A percentile compares a stretch with the other conserved stretches of the same genome.
phyloP scores from a whole-genome alignment of 108 stramenopile species.

The Skeletonema tropicum region DNA sequence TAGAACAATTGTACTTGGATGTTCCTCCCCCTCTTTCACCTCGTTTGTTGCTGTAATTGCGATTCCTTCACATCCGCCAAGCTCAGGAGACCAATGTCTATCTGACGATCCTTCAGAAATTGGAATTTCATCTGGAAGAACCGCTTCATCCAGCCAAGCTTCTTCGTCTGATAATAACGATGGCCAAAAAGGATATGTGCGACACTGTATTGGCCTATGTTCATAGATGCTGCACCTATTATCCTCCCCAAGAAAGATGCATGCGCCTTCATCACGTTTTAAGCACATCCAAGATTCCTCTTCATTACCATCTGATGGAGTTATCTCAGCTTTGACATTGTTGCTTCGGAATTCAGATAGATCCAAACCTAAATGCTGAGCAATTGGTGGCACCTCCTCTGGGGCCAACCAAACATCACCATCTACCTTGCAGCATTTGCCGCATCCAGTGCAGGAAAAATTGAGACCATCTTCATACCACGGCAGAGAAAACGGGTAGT shows the following conservation, averaged over 20 bases:
- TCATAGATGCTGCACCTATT: conserved; percentile 61
- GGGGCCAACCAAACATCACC: conserved; percentile 68
- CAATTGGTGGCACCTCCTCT: conserved; percentile 43
- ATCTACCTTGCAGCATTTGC: conserved; percentile 70
- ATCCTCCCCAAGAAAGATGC: conserved; percentile 41
- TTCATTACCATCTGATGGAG: conserved; percentile 13
- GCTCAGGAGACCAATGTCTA: conserved; percentile 57
- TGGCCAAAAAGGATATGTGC: conserved; percentile 74
- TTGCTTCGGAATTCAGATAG: conserved; percentile 16
- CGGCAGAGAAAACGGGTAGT: conserved; percentile 19
- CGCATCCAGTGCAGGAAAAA: conserved; percentile 62
- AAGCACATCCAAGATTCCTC: conserved; percentile 48
- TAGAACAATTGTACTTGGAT: conserved; percentile 9
- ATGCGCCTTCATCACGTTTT: conserved; percentile 43
- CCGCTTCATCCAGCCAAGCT: conserved; percentile 56
- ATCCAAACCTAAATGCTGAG: conserved; percentile 25
- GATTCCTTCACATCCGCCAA: conserved; percentile 72
- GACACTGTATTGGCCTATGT: conserved; percentile 58
- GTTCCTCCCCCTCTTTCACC: neutral
- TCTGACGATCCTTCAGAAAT: conserved; percentile 23
- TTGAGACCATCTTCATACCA: conserved; percentile 44
- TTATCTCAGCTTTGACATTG: conserved; percentile 25
- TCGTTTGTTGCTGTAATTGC: neutral
- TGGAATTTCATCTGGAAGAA: conserved; percentile 39
- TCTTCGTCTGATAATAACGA: conserved; percentile 40